Evolutionary conservation across 352 stramenopile genomes (phyloP), one percentile per base, ranked within the genome.

Genomic region (Pythium catenulatum): DNA sequence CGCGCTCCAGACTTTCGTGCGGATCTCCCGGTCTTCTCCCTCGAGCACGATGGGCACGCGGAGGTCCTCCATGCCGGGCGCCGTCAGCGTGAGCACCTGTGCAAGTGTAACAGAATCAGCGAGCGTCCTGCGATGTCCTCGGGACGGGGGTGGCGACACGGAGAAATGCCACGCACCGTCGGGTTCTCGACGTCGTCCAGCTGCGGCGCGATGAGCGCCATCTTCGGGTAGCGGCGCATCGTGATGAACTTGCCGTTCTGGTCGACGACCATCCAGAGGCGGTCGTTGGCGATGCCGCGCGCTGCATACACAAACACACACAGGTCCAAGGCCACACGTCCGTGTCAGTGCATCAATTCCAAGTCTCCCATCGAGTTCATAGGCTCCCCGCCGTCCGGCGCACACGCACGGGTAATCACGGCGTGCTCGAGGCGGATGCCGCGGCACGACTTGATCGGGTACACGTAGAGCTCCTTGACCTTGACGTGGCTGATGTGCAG

Each of bases 361-460:
- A 52, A 52, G 13, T 52, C 13, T 21, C 45, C 45, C 45, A 21
- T 52, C 13, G 23, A 72, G 36, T n/a, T n/a, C n/a, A n/a, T n/a
- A n/a, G n/a, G n/a, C n/a, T n/a, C n/a, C n/a, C n/a, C n/a, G n/a
- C n/a, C n/a, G n/a, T n/a, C n/a, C n/a, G n/a, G n/a, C 65, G 65
- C 19, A 27, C 21, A 83, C 63, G 32, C 27, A 86, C 69, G 34
- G 32, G 93, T 95, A 54, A 97, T 87, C 52, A 91, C 54, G 0
- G 85, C 91, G 37, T 87, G 72, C 2, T 92, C 77, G 9, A 98
- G 52, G 4, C 89, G 86, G n/a, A 96, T 93, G 1, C 93, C 93
- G 61, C 84, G 88, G 81, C 95, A 97, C n/a, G 92, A 96, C 85
- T 98, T 98, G 88, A 98, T 91, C 39, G 96, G 96, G 84, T 98